These are phyloP conservation scores for Favolaschia claudopus DNA, from an alignment of 768 basidiomycete species.

Conservation along the genomic window DNA sequence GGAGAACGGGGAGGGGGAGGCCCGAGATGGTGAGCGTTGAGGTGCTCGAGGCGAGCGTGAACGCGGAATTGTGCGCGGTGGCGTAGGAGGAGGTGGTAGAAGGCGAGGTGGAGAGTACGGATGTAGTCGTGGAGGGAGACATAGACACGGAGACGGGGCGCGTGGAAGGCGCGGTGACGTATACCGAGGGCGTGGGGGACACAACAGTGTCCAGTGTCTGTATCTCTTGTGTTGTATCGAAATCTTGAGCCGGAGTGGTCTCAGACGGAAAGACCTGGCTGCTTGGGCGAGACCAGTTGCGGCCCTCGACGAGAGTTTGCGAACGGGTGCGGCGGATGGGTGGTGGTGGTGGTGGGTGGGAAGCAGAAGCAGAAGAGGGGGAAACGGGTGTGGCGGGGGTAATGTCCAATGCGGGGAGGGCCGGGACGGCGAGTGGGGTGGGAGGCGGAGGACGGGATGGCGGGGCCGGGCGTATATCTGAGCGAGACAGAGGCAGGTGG, in stretches of 20 bases:
- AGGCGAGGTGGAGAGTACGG: neutral
- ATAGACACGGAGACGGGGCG: neutral
- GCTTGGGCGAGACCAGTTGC: slow-evolving; percentile 18
- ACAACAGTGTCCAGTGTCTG: neutral
- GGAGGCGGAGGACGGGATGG: slow-evolving; percentile 22
- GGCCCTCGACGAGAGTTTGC: slow-evolving; percentile 1
- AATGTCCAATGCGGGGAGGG: neutral
- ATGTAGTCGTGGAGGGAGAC: neutral
- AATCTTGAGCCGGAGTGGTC: neutral
- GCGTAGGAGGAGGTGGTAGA: slow-evolving; percentile 4
- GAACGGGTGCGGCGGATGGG: slow-evolving; percentile 22
- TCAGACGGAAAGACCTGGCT: neutral
- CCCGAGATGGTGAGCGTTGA: neutral
- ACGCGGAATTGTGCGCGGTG: neutral
- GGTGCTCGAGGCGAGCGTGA: neutral
- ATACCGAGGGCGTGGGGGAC: neutral
- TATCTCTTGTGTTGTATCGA: neutral
- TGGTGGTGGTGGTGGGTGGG: slow-evolving; percentile 30
- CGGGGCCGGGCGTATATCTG: neutral
- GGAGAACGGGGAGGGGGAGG: neutral
- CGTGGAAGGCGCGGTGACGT: neutral
- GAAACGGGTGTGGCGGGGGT: neutral
- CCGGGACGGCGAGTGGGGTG: neutral
- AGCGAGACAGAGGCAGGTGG: neutral
- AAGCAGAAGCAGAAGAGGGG: slow-evolving; percentile 22